phyloP scores from a whole-genome alignment of 2,329 filamentous ascomycete genomes.

The Colletotrichum sp. region DNA sequence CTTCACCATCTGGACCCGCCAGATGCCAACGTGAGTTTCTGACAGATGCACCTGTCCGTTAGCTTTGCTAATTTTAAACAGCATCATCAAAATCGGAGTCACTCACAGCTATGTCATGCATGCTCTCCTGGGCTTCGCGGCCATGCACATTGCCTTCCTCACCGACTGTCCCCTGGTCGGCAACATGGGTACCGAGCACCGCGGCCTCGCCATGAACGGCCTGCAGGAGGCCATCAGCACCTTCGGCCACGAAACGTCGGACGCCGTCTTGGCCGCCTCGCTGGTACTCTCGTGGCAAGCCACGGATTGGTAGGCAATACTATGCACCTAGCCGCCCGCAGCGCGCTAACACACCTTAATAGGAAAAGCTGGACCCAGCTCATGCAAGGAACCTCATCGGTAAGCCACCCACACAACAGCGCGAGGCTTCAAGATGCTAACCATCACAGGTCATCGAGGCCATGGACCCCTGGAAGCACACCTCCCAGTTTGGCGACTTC shows the following conservation, averaged over 20 bases:
- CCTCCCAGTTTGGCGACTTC: constrained; percentile 85
- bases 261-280: constrained; percentile 90
- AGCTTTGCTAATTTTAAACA: constrained; percentile 36
- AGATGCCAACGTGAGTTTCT: constrained; percentile 83
- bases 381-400: constrained; percentile 89
- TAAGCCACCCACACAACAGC: constrained; percentile 50
- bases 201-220: constrained; percentile 83
- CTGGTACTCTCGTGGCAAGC: constrained; percentile 95
- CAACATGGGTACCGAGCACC: constrained; percentile 89
- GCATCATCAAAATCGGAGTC: constrained; percentile 82
- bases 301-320: constrained; percentile 82
- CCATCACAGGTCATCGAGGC: constrained; percentile 72
- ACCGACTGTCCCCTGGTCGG: constrained; percentile 85
- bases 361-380: constrained; percentile 94
- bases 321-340: constrained; percentile 30
- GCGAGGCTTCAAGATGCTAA: background rate
- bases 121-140: constrained; percentile 90
- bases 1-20: constrained; percentile 90
- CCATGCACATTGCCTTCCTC: constrained; percentile 89
- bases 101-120: constrained; percentile 92
- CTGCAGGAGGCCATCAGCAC: constrained; percentile 85
- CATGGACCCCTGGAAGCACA: constrained; percentile 91
- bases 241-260: constrained; percentile 86
- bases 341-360: constrained; percentile 38
- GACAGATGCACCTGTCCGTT: background rate